Conservation (phyloP, 2,329 filamentous ascomycete species). For the Sporothrix phasma region DNA sequence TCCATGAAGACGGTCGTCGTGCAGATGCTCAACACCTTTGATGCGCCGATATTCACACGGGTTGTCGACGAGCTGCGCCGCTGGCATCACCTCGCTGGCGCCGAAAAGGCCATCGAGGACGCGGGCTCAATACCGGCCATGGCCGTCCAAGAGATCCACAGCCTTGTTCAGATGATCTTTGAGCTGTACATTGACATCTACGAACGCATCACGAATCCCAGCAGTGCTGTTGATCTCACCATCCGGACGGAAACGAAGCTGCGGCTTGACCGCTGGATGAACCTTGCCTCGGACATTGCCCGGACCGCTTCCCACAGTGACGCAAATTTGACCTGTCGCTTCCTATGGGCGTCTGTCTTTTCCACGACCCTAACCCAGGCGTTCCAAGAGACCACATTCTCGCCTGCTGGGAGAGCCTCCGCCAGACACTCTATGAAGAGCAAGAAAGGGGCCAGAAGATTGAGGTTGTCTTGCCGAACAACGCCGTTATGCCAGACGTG, state of each 20-base stretch:
- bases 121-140: background rate
- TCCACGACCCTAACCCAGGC: slow-evolving; percentile 43
- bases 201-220: slow-evolving; percentile 48
- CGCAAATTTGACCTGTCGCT: slow-evolving; percentile 39
- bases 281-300: slow-evolving; percentile 38
- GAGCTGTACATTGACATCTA: slow-evolving; percentile 54
- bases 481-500: slow-evolving; percentile 77
- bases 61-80: slow-evolving; percentile 31
- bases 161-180: slow-evolving; percentile 47
- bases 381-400: slow-evolving; percentile 47
- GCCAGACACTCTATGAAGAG: slow-evolving; percentile 38
- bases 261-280: slow-evolving; percentile 42
- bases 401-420: slow-evolving; percentile 48
- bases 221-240: slow-evolving; percentile 40
- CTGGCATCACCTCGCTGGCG: background rate
- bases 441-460: slow-evolving; percentile 26
- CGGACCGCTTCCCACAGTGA: slow-evolving; percentile 27
- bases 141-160: slow-evolving; percentile 27
- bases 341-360: slow-evolving; percentile 48
- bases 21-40: slow-evolving; percentile 44
- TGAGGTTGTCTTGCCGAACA: slow-evolving; percentile 64
- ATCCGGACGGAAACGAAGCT: slow-evolving; percentile 40
- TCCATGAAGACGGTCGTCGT: slow-evolving; percentile 46
- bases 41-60: slow-evolving; percentile 41
- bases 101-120: background rate